phyloP scores from a whole-genome alignment of 202 grass and related monocot species.

The Setaria viridis region DNA sequence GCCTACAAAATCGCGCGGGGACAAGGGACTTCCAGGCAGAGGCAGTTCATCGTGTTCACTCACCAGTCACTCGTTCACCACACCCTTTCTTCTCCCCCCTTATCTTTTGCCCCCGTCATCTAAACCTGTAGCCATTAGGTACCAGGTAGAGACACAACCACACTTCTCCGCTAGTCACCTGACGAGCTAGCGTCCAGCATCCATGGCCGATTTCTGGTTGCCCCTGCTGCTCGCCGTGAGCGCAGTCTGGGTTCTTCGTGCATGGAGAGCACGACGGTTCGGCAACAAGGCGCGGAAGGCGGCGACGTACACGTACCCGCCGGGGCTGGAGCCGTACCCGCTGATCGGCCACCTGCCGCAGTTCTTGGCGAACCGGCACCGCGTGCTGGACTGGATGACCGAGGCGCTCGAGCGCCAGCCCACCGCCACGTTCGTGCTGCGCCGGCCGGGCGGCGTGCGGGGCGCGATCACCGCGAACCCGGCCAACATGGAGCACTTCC shows the following conservation, averaged over 20 bases:
- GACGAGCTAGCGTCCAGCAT: neutral
- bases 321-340: constrained; percentile 53
- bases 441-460: constrained; percentile 56
- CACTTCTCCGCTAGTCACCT: neutral
- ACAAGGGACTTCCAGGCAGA: neutral
- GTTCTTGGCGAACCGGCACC: constrained; percentile 68
- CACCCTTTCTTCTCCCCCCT: neutral
- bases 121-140: neutral
- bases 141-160: neutral
- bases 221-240: constrained; percentile 25
- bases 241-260: neutral
- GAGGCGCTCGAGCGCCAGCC: constrained; percentile 47
- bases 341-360: constrained; percentile 75
- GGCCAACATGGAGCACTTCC: constrained; percentile 72
- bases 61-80: neutral
- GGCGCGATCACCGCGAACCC: constrained; percentile 73
- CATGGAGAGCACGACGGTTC: neutral
- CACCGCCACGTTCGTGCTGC: constrained; percentile 56
- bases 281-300: neutral
- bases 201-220: constrained; percentile 44
- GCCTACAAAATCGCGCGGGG: neutral
- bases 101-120: neutral
- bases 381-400: constrained; percentile 68
- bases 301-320: constrained; percentile 12
- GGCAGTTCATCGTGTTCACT: constrained; percentile 11